Base-by-base conservation (phyloP, 208 protist genomes). In the Crithidia expoeki region DNA sequence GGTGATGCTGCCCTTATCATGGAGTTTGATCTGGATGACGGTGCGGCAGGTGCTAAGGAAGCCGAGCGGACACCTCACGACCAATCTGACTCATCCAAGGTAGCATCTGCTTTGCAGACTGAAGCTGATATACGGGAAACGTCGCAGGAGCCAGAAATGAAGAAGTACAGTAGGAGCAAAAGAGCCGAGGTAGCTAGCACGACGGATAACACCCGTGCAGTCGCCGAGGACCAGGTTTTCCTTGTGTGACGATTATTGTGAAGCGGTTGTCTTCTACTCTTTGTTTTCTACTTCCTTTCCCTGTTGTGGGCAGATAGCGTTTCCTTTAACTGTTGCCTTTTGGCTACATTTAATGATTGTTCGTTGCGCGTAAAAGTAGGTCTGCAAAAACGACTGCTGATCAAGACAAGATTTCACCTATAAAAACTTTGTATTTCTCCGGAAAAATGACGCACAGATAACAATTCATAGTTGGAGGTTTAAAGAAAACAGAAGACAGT, bases 21-120 rank as follows among this genome's bases (percentile, higher is more conserved):
- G 51, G 74, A 84, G 66, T 81, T 84, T 34, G 52, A 64, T 21
- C 21, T 84, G 27, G 77, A 79, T 46, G 58, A 58, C 57, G 44
- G 61, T 6, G 46, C 49, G 27, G 59, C 40, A 30, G 40, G 12
- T 30, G 6, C 25, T 27, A 46, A 28, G 5, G 19, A 25, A 38
- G 30, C 21, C 12, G 46, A n/a, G 30, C 30, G n/a, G 14, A 5
- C 4, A 19, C 19, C 42, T 1, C 11, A 2, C 4, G 27, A 52
- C 10, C 28, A 42, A n/a, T 5, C 3, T 19, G 47, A 44, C 3
- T 19, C 28, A 1, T 19, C 42, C 4, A 19, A 36, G 2, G 23
- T 28, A 2, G 33, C 42, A 14, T 3, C 2, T 14, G 23, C 2
- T n/a, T 0, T 47, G 11, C 33, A 67, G 10, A 17, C 32, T 2